A percentile compares a stretch with the other conserved stretches of the same genome.
Evolutionary conservation across 2,329 filamentous ascomycete species (phyloP).

Genomic region (Rasamsonia emersonii): DNA sequence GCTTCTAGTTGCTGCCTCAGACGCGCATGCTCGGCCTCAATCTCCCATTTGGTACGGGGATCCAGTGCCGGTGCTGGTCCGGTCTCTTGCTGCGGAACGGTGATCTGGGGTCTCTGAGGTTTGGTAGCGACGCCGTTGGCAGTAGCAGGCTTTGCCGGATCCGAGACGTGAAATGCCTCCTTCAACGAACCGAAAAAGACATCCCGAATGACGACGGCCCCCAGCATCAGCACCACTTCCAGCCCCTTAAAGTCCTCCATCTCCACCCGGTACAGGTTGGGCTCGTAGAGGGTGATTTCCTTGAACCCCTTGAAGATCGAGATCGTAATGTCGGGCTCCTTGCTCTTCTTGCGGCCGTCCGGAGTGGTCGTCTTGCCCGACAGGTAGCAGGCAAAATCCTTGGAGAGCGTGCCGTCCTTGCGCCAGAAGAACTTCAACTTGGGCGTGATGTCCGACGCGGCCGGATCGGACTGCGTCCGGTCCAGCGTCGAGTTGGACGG

Average conservation of each 20-base stretch:
- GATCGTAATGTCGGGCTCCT: constrained; percentile 93
- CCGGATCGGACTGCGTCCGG: constrained; percentile 56
- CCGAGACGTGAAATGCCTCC: constrained; percentile 66
- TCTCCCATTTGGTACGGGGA: constrained; percentile 44
- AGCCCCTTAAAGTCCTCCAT: constrained; percentile 91
- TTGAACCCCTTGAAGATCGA: constrained; percentile 70
- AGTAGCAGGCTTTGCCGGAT: neutral
- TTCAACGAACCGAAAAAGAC: constrained; percentile 55
- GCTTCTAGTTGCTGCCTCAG: constrained; percentile 34
- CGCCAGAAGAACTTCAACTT: constrained; percentile 83
- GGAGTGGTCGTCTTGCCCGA: constrained; percentile 63
- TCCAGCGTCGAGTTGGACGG: constrained; percentile 75
- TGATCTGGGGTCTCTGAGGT: constrained; percentile 17
- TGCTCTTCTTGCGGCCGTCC: constrained; percentile 60
- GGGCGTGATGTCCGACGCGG: constrained; percentile 49
- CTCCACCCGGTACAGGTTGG: constrained; percentile 81
- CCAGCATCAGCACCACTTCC: constrained; percentile 65
- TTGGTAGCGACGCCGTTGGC: neutral
- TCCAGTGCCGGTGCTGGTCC: constrained; percentile 32
- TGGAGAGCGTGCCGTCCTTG: constrained; percentile 74
- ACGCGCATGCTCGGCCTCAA: constrained; percentile 43
- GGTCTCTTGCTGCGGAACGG: constrained; percentile 13
- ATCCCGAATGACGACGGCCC: constrained; percentile 53
- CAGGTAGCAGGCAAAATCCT: constrained; percentile 82
- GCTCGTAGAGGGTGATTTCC: constrained; percentile 84